Base-by-base conservation (phyloP, 1,284 basidiomycete species). In the Ustilago crameri region DNA sequence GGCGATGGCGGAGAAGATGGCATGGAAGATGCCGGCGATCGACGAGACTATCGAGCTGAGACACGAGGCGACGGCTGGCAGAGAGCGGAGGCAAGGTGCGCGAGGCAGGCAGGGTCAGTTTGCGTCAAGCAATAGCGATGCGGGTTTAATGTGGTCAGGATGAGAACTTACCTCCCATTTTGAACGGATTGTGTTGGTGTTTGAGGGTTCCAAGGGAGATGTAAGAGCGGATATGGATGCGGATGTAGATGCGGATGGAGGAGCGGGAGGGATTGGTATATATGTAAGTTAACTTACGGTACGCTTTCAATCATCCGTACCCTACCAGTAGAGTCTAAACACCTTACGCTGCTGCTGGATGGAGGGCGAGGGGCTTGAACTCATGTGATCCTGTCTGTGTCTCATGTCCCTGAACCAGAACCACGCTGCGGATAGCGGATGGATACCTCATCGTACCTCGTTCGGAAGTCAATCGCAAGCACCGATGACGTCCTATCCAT, bases 1-100 rank as follows among this genome's bases (percentile, higher is more conserved):
- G 4, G 51, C 75, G 41, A 76, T 74, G 50, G 64, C 75, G 30
- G 53, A 63, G 23, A 76, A 74, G 49, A 76, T 64, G 51, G 75
- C 59, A 38, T 68, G 69, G 43, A 76, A 59, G 9, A 63, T 34
- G 38, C 49, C 48, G 40, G 64, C 75, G 38, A 76, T 74, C n/a
- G 68, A 55, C 20, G 59, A 64, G 20, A 76, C 75, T 34, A 76
- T 61, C 23, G 56, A 61, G 37, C 46, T 59, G 45, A 76, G 67
- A 46, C 75, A 76, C 17, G 64, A 69, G 20, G 75, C 75, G 34
- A 76, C 75, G 35, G 72, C 75, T 62, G 50, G 17, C 12, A 20
- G 35, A 9, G 37, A 15, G 14, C 9, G 20, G 22, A 24, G 15
- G 12, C 23, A n/a, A n/a, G n/a, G n/a, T n/a, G n/a, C n/a, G n/a